Conservation (phyloP, 2,329 filamentous ascomycete species). For the Helotiales sp. region DNA sequence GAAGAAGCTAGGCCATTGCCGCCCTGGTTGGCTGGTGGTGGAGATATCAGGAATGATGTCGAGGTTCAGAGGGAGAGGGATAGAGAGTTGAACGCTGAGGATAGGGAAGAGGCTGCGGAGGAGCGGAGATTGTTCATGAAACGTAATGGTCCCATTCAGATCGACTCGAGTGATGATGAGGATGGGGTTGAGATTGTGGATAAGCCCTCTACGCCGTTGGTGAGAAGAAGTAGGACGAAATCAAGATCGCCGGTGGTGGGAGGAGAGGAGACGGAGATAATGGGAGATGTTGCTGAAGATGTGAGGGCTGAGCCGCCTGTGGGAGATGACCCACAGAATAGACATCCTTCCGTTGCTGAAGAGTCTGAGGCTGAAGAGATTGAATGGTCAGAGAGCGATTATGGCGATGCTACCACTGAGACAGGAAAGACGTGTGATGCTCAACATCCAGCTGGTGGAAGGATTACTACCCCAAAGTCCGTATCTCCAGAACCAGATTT, state of each 20-base stretch:
- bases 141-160: conserved; percentile 56
- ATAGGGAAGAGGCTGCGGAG: conserved; percentile 56
- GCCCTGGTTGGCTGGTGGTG: conserved; percentile 68
- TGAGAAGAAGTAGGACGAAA: too few relatives aligned
- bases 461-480: conserved; percentile 36
- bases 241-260: neutral
- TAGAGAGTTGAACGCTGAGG: conserved; percentile 62
- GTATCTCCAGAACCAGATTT: conserved; percentile 48
- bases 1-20: conserved; percentile 57
- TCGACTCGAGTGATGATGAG: conserved; percentile 59
- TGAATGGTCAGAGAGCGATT: conserved; percentile 57
- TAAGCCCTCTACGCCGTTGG: conserved; percentile 36
- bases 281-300: conserved; percentile 34
- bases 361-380: conserved; percentile 35
- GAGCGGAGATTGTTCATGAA: conserved; percentile 50
- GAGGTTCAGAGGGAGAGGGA: conserved; percentile 59
- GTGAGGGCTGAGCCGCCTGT: conserved; percentile 29
- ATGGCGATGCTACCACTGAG: conserved; percentile 29
- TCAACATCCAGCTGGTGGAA: neutral
- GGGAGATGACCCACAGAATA: conserved; percentile 29
- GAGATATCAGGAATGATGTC: conserved; percentile 65
- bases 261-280: conserved; percentile 4
- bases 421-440: conserved; percentile 10
- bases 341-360: conserved; percentile 12
- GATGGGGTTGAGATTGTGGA: conserved; percentile 60